Conservation (phyloP, 768 basidiomycete species). For the Gelatoporia subvermispora region DNA sequence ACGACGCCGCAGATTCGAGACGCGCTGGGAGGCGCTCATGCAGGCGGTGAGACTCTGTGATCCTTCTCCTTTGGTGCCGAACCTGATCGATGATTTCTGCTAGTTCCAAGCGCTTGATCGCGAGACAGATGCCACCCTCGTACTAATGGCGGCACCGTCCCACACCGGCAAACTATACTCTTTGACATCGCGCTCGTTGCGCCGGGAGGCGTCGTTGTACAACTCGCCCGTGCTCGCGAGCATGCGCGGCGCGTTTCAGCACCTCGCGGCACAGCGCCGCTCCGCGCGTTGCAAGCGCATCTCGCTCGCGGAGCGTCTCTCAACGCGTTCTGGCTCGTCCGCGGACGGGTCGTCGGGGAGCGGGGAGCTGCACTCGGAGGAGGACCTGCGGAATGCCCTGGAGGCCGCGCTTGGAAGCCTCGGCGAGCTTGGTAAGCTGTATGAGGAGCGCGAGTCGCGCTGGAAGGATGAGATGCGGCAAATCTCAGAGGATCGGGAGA, state of each 20-base stretch:
- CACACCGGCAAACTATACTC: constrained; percentile 64
- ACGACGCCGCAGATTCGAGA: constrained; percentile 66
- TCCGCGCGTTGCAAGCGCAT: constrained; percentile 41
- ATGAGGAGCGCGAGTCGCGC: constrained; percentile 62
- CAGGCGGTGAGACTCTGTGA: constrained; percentile 51
- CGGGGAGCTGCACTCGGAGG: constrained; percentile 46
- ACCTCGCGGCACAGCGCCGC: constrained; percentile 53
- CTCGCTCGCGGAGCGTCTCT: constrained; percentile 41
- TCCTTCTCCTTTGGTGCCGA: constrained; percentile 3
- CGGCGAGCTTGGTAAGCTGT: constrained; percentile 55
- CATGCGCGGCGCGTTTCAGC: constrained; percentile 54
- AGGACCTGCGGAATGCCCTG: constrained; percentile 63
- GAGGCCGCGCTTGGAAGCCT: constrained; percentile 67
- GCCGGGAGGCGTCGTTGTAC: constrained; percentile 44
- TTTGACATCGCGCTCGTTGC: constrained; percentile 63
- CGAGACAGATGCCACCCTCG: constrained; percentile 75
- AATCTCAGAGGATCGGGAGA: constrained; percentile 61
- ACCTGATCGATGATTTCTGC: constrained; percentile 10
- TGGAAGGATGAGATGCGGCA: constrained; percentile 63
- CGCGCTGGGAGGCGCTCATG: constrained; percentile 68
- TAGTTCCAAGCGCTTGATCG: constrained; percentile 78
- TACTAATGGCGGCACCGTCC: constrained; percentile 70
- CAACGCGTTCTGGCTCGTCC: constrained; percentile 32
- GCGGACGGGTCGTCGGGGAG: constrained; percentile 55
- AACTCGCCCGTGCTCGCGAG: constrained; percentile 46